These are phyloP conservation scores for Aspergillus udagawae DNA, from an alignment of 2,329 filamentous ascomycete genomes.

Conservation along the genomic window DNA sequence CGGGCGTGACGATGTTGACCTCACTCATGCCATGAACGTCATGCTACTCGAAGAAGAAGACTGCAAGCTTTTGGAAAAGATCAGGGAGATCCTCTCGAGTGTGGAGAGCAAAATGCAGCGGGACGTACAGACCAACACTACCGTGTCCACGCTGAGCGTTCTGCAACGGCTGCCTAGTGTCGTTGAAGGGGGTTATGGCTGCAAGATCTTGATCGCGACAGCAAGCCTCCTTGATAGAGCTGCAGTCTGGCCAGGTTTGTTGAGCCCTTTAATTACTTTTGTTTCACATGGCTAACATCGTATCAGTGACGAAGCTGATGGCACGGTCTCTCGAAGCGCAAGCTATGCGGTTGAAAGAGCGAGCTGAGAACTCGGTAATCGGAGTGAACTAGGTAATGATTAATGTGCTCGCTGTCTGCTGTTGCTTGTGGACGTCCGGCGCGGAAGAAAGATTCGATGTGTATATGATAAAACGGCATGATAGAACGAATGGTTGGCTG, in stretches of 20 bases:
- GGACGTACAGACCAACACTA: constrained; percentile 52
- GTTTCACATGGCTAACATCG: constrained; percentile 19
- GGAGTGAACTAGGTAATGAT: neutral
- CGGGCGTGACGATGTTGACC: constrained; percentile 75
- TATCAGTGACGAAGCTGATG: constrained; percentile 64
- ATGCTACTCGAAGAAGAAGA: constrained; percentile 93
- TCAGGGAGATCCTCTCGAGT: constrained; percentile 71
- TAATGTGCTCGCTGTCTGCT: neutral
- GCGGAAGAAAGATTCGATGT: neutral
- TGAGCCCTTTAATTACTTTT: neutral
- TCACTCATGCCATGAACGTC: constrained; percentile 74
- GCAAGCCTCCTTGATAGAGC: constrained; percentile 84
- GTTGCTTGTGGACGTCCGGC: neutral
- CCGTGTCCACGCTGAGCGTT: constrained; percentile 48
- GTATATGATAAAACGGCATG: neutral
- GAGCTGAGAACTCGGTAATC: constrained; percentile 21
- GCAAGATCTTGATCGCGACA: constrained; percentile 77
- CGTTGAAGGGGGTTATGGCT: constrained; percentile 71
- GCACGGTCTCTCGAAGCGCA: constrained; percentile 62
- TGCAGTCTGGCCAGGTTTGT: constrained; percentile 84
- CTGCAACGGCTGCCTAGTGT: constrained; percentile 54
- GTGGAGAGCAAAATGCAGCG: constrained; percentile 75
- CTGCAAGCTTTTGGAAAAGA: constrained; percentile 75
- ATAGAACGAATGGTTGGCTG: neutral
- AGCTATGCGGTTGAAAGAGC: constrained; percentile 59